Conservation (phyloP, 208 protist genomes). For the Jaenimonas drosophilae region DNA sequence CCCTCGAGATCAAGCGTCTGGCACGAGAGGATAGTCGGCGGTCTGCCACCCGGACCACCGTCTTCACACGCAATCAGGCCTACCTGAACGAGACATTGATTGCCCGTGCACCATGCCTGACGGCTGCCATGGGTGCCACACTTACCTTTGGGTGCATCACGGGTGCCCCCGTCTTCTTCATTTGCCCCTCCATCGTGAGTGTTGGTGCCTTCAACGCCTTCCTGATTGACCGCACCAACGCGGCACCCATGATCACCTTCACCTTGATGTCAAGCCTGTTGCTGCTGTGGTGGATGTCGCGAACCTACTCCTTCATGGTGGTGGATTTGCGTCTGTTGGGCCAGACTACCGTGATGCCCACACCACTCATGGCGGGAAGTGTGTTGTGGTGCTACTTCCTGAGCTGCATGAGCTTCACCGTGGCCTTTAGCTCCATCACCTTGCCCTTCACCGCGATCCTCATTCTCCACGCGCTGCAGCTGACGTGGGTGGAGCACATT, state of each 20-base stretch:
- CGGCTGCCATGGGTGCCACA: slow-evolving; percentile 22
- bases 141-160: slow-evolving; percentile 31
- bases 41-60: background rate
- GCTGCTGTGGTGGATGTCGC: slow-evolving; percentile 85
- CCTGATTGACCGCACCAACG: slow-evolving; percentile 59
- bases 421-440: slow-evolving; percentile 57
- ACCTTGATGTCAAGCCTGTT: slow-evolving; percentile 66
- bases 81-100: background rate
- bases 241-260: slow-evolving; percentile 60
- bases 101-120: slow-evolving; percentile 17
- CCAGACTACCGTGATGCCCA: slow-evolving; percentile 51
- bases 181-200: slow-evolving; percentile 35
- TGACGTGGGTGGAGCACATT: slow-evolving; percentile 77
- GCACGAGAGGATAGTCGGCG: slow-evolving; percentile 5
- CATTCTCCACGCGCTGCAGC: slow-evolving; percentile 54
- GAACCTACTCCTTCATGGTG: slow-evolving; percentile 81
- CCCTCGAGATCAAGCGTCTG: slow-evolving; percentile 9
- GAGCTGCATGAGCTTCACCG: slow-evolving; percentile 62
- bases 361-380: slow-evolving; percentile 37
- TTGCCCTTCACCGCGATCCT: slow-evolving; percentile 29
- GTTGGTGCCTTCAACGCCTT: slow-evolving; percentile 63
- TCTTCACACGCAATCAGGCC: background rate
- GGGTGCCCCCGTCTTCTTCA: slow-evolving; percentile 43
- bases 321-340: slow-evolving; percentile 75
- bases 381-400: slow-evolving; percentile 78